Conservation (phyloP, 768 basidiomycete genomes). For the Mycena amicta region DNA sequence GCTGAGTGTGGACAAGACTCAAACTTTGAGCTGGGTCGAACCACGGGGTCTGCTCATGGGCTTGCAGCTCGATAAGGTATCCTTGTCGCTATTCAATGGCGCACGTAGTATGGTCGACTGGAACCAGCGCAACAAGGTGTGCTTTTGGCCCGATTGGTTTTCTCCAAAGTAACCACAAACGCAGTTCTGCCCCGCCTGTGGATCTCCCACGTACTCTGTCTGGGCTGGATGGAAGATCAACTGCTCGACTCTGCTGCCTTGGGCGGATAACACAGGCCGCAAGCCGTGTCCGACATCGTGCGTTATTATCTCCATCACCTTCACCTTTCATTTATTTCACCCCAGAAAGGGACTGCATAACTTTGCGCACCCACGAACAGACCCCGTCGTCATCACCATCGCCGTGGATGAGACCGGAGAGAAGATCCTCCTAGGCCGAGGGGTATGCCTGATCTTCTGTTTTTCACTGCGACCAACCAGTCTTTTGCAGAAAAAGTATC, state of each 20-base stretch:
- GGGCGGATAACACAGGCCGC: slow-evolving; percentile 63
- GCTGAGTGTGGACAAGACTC: slow-evolving; percentile 43
- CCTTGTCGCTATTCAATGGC: slow-evolving; percentile 75
- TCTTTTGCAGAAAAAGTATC: slow-evolving; percentile 58
- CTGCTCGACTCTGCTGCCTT: slow-evolving; percentile 76
- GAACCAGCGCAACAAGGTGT: slow-evolving; percentile 86
- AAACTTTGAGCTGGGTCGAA: slow-evolving; percentile 62
- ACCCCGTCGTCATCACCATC: slow-evolving; percentile 91
- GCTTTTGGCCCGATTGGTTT: slow-evolving; percentile 11
- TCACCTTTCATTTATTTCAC: not conserved
- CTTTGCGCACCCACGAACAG: slow-evolving; percentile 79
- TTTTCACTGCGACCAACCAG: not conserved
- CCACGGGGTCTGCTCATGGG: slow-evolving; percentile 57
- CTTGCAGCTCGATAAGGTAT: slow-evolving; percentile 54
- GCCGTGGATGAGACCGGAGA: slow-evolving; percentile 80
- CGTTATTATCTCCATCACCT: slow-evolving; percentile 21
- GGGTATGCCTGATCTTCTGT: slow-evolving; percentile 50
- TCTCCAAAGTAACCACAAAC: not conserved
- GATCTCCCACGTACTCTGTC: slow-evolving; percentile 74
- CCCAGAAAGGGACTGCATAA: slow-evolving; percentile 84
- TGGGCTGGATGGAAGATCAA: slow-evolving; percentile 97
- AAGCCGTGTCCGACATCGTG: slow-evolving; percentile 77
- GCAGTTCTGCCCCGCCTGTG: slow-evolving; percentile 90
- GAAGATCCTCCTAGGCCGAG: slow-evolving; percentile 84
- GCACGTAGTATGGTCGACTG: slow-evolving; percentile 88